phyloP scores from a whole-genome alignment of 495 filamentous ascomycete species.

The Paragyromitra xinjiangensis region DNA sequence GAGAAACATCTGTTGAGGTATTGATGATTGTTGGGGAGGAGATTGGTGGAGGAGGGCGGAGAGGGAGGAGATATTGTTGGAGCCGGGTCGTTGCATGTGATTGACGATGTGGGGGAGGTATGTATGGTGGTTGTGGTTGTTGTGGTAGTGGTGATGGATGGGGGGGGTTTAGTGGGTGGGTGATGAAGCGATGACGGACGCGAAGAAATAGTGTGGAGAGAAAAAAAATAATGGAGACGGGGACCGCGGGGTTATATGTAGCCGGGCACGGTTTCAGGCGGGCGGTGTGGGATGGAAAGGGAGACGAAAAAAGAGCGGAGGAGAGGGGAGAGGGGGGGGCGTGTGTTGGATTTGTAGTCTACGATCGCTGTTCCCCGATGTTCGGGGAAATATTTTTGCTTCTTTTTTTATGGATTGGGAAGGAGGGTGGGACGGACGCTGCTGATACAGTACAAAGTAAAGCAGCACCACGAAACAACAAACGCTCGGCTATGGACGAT shows the following conservation, averaged over 20 bases:
- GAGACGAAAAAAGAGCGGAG: constrained; percentile 43
- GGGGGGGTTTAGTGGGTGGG: neutral
- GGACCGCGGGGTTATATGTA: constrained; percentile 56
- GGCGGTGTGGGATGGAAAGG: constrained; percentile 49
- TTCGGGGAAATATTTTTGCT: constrained; percentile 54
- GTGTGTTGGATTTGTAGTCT: constrained; percentile 54
- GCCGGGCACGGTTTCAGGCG: constrained; percentile 50
- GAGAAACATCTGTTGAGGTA: constrained; percentile 51
- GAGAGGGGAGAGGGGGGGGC: constrained; percentile 40
- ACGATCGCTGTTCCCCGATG: constrained; percentile 51
- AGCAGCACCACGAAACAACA: constrained; percentile 51
- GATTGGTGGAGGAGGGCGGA: constrained; percentile 50
- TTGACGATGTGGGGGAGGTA: constrained; percentile 34
- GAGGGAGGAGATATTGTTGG: constrained; percentile 53
- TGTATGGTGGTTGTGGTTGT: constrained; percentile 38
- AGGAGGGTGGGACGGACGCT: constrained; percentile 50
- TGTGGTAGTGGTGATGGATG: constrained; percentile 7
- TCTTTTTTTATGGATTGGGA: constrained; percentile 48
- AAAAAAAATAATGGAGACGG: constrained; percentile 51
- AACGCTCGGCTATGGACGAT: constrained; percentile 50
- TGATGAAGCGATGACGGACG: constrained; percentile 55
- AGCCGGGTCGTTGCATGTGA: constrained; percentile 54
- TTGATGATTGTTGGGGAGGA: constrained; percentile 35
- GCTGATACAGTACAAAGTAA: constrained; percentile 39
- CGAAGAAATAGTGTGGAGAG: constrained; percentile 52